Base-by-base conservation (phyloP, 2,329 filamentous ascomycete genomes). In the Pestalotiopsis fici region DNA sequence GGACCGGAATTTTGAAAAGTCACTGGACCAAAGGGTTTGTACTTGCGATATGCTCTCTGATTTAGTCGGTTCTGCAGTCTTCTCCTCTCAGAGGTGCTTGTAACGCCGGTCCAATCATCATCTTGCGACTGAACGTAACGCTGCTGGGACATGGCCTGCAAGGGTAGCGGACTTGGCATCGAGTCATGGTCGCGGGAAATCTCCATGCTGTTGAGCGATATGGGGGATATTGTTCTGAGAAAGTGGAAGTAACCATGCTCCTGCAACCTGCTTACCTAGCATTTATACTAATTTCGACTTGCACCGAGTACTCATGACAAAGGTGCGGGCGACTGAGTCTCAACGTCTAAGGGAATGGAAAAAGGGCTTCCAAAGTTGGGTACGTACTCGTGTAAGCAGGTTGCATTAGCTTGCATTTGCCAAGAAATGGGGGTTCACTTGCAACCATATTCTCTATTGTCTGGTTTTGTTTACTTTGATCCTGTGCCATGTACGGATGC, bases 41-140 rank as follows among this genome's bases (percentile, higher is more conserved):
- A 70, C 76, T 59, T 74, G 79, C 78, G 74, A 69, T 77, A 75
- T 4, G 78, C 77, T 68, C 78, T 74, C 37, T 78, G 76, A 69
- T 79, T 75, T 18, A 80, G 69, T 57, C 78, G 74, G 39, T 76
- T 80, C 68, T 80, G 78, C 64, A 72, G 71, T 66, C 74, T 78
- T 67, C 76, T 76, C 61, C 78, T 72, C 66, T 77, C 73, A 11
- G 72, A 71, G 39, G 72, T 67, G 65, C 77, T 72, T 2, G 70
- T 70, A 23, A 78, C 55, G 3, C 78, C 78, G 18, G 78, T 77
- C 78, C 78, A 80, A 68, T 79, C 74, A 64, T 80, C 78, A 7
- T 50, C 64, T 27, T 25, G n/a, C 12, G 3, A 5, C 7, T 21
- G n/a, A 25, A 63, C 35, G 18, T 63, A 21, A 6, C 25, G 60